Evolutionary conservation across 2,329 filamentous ascomycete species (phyloP), one percentile per base, ranked within the genome.

Genomic region (Fusarium transvaalense): DNA sequence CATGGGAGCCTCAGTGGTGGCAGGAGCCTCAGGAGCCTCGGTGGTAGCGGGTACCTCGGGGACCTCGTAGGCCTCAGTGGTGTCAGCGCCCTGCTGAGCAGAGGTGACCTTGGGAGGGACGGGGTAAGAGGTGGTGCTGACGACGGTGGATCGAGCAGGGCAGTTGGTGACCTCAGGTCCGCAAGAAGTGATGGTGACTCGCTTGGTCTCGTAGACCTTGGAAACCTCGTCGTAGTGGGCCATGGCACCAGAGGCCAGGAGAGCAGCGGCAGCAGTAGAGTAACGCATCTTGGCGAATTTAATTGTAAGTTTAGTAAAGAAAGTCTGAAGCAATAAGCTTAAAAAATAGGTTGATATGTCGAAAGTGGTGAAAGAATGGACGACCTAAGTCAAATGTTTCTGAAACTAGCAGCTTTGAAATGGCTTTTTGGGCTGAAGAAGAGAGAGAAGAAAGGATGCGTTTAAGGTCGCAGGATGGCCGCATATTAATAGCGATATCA

Each of bases 121-220:
- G 38, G 69, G 69, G 52, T 65, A 57, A 56, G 63, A 63, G 54
- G 63, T 62, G 63, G 62, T 64, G 59, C 62, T 70, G 56, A 72
- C 66, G 34, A 58, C 46, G 48, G 71, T 73, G 55, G 67, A 71
- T 31, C 63, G 46, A 46, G 72, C 72, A 62, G 72, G 72, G 71
- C 71, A 73, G 69, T 73, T 74, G 62, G 71, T 74, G 35, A 73
- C 71, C 69, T 73, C 71, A 38, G 71, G 71, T 57, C 69, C 83
- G 83, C 88, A 90, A 64, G 83, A 84, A 77, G 86, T 89, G 84
- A 90, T 81, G 80, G 88, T 90, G 73, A 86, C 79, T 75, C 86
- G 79, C 77, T 84, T 80, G 75, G 87, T 89, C 78, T 82, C 78
- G 83, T 85, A 88, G 81, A 86, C 81, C 76, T 86, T 84, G 53